Percentiles rank a stretch among this genome's conserved stretches.
These are phyloP conservation scores for Microbotryum scabiosae DNA, from an alignment of 1,284 basidiomycete species.

Conservation along the genomic window DNA sequence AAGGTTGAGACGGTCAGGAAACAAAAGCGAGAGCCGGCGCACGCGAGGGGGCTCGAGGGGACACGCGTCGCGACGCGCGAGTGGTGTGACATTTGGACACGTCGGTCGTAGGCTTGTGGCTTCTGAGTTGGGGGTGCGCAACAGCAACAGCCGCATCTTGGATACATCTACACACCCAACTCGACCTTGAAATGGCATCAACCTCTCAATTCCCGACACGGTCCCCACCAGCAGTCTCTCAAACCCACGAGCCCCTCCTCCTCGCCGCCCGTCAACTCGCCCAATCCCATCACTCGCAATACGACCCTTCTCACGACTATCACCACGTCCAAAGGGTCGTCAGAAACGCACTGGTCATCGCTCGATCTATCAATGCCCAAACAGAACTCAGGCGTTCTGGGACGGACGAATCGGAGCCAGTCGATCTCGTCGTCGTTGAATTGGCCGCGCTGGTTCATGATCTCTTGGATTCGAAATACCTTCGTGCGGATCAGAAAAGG, in stretches of 20 bases:
- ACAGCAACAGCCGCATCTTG: too few relatives aligned
- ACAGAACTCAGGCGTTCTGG: conserved; percentile 23
- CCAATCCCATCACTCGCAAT: conserved; percentile 37
- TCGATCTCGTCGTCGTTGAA: conserved; percentile 65
- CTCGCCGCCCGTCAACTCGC: conserved; percentile 11
- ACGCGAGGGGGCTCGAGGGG: too few relatives aligned
- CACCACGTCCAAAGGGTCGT: conserved; percentile 51
- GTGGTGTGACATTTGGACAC: too few relatives aligned
- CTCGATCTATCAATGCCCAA: background rate
- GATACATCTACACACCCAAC: too few relatives aligned
- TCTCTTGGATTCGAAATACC: conserved; percentile 77
- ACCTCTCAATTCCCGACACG: too few relatives aligned
- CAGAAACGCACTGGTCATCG: conserved; percentile 9
- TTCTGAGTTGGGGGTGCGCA: too few relatives aligned
- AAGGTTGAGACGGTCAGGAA: too few relatives aligned
- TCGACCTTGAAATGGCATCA: too few relatives aligned
- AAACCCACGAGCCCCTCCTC: background rate
- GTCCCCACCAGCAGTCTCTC: too few relatives aligned
- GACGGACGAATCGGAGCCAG: conserved; percentile 34
- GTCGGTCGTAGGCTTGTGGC: too few relatives aligned
- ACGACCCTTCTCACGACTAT: conserved; percentile 83
- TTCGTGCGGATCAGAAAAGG: conserved; percentile 30
- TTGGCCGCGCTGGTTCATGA: conserved; percentile 82
- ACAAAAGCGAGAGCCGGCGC: too few relatives aligned
- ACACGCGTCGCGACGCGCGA: too few relatives aligned